Percentiles rank a stretch among this genome's conserved stretches.
These are phyloP conservation scores for Spatholobus suberectus DNA, from an alignment of 306 rosid species.

Conservation along the genomic window DNA sequence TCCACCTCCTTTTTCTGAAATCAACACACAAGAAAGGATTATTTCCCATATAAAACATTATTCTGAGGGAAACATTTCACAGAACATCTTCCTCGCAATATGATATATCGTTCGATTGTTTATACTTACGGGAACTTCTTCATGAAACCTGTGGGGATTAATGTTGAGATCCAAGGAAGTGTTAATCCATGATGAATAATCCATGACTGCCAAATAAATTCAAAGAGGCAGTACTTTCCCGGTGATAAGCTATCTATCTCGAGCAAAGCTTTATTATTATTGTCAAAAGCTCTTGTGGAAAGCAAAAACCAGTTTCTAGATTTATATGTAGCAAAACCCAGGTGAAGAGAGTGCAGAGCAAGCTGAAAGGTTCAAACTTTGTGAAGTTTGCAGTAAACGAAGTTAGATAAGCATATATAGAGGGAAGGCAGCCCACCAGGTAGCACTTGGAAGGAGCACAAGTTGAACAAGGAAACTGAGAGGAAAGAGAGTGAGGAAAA, in stretches of 20 bases:
- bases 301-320: not conserved
- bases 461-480: conserved; percentile 56
- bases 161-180: conserved; percentile 78
- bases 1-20: conserved; percentile 68
- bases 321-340: conserved; percentile 24
- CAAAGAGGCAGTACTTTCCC: not conserved
- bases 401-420: conserved; percentile 29
- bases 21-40: conserved; percentile 17
- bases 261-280: no score
- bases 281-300: not conserved
- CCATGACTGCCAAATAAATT: conserved; percentile 51
- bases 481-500: conserved; percentile 51
- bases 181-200: conserved; percentile 63
- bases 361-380: not conserved
- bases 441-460: conserved; percentile 4
- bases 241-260: not conserved
- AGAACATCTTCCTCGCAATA: conserved; percentile 4
- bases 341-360: not conserved
- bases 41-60: conserved; percentile 8
- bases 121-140: conserved; percentile 68
- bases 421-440: not conserved
- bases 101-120: not conserved
- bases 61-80: conserved; percentile 6
- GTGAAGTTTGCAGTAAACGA: not conserved
- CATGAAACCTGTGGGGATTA: conserved; percentile 50